These are phyloP conservation scores for Arthrobotrys megalospora DNA, from an alignment of 2,329 filamentous ascomycete species.

Conservation along the genomic window DNA sequence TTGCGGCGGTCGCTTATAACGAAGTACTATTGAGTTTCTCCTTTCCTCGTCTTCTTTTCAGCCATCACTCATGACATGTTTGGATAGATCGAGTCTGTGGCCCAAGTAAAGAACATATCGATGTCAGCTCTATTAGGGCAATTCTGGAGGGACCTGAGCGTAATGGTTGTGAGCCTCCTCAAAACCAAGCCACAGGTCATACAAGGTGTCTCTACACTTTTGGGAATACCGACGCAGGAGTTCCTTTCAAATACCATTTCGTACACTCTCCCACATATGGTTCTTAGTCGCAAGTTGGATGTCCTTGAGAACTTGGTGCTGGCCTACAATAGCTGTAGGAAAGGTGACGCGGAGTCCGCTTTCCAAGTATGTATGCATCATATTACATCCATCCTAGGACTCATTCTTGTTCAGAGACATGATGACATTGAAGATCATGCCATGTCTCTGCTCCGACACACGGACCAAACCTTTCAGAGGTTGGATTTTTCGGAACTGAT, in stretches of 20 bases:
- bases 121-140: slow-evolving; percentile 82
- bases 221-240: slow-evolving; percentile 81
- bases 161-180: slow-evolving; percentile 86
- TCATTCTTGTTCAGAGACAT: slow-evolving; percentile 72
- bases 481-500: slow-evolving; percentile 79
- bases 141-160: slow-evolving; percentile 89
- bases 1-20: slow-evolving; percentile 85
- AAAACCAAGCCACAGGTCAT: slow-evolving; percentile 84
- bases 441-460: slow-evolving; percentile 70
- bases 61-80: slow-evolving; percentile 21
- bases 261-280: slow-evolving; percentile 87
- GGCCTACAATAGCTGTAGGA: slow-evolving; percentile 72
- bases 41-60: not conserved
- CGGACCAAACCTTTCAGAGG: slow-evolving; percentile 74
- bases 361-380: slow-evolving; percentile 57
- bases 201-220: slow-evolving; percentile 82
- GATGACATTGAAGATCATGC: slow-evolving; percentile 73
- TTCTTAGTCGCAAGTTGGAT: slow-evolving; percentile 82
- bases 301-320: slow-evolving; percentile 85
- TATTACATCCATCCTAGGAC: slow-evolving; percentile 70
- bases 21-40: slow-evolving; percentile 72
- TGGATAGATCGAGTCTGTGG: slow-evolving; percentile 77
- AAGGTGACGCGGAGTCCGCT: slow-evolving; percentile 68
- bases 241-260: slow-evolving; percentile 83
- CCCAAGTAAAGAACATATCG: slow-evolving; percentile 75